Conservation (phyloP, 345 rosid genomes). For the Cardamine occulta region DNA sequence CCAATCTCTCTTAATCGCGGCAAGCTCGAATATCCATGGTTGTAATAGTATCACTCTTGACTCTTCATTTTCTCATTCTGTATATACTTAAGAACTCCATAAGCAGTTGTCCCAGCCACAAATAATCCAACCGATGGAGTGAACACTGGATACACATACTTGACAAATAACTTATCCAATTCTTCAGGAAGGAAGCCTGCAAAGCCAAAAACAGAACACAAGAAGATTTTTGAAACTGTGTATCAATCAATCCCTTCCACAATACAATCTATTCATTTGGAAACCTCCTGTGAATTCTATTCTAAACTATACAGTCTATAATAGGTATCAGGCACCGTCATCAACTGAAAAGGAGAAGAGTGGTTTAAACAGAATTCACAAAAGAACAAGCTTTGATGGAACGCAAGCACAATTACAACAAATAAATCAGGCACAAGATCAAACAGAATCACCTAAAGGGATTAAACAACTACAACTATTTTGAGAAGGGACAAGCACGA, state of each 20-base stretch:
- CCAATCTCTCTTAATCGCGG: background rate
- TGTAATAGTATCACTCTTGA: conserved; percentile 45
- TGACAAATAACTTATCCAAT: conserved; percentile 77
- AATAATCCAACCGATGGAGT: conserved; percentile 79
- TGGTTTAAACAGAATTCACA: background rate
- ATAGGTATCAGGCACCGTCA: background rate
- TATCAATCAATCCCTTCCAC: background rate
- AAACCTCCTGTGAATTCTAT: background rate
- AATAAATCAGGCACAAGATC: too few species aligned
- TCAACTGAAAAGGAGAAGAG: background rate
- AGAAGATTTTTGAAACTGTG: background rate
- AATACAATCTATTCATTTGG: too few species aligned
- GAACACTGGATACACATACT: conserved; percentile 82
- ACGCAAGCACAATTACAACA: too few species aligned
- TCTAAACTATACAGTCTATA: background rate
- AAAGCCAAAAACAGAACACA: conserved; percentile 17
- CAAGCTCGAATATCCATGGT: background rate
- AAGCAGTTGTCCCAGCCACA: conserved; percentile 75
- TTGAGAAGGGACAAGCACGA: background rate
- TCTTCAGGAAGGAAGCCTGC: conserved; percentile 89
- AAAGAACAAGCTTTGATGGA: too few species aligned
- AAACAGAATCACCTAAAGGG: too few species aligned
- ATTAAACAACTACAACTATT: background rate
- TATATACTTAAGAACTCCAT: conserved; percentile 79
- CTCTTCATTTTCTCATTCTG: conserved; percentile 74